Base-by-base conservation (phyloP, 495 filamentous ascomycete species). In the Aspergillus biplanus region DNA sequence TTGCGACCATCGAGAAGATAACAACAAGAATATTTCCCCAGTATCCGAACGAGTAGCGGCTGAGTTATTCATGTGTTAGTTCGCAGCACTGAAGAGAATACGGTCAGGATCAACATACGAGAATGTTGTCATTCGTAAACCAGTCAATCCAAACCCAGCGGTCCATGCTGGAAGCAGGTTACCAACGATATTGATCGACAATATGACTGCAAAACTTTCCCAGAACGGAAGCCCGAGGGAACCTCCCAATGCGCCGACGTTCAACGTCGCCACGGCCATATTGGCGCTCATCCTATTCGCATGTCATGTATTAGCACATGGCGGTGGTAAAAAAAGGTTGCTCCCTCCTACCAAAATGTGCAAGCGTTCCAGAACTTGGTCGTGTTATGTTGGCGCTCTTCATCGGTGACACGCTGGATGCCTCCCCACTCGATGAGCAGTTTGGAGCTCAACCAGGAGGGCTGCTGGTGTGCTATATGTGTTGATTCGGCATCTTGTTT, bases 211-310 rank as follows among this genome's bases (percentile, higher is more conserved):
- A 59, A 91, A 86, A 27, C 86, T 86, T 8, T 87, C 86, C 77
- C 79, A 88, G 54, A 86, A 73, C 0, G 54, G 56, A 15, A 73
- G 69, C 8, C 71, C 69, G 1, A 73, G 48, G 1, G 63, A 48
- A 7, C 69, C 71, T 9, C 71, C 83, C 0, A 90, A 71, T 5
- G 86, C 82, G 9, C 87, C 88, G 47, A 90, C 81, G 27, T 86
- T 87, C 59, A 91, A 87, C 8, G 87, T 84, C 0, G 82, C 83
- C 13, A 90, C 84, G 15, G 86, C 85, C 82, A 89, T 86, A 67
- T 90, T 91, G 52, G 86, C 84, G 3, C 86, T 86, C 48, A 90
- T 75, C 70, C 68, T 73, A 32, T 63, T 52, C 16, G 6, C 6
- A 49, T 33, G 39, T 33, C 33, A 59, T 32, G 5, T 9, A 27